These are phyloP conservation scores for Aspergillus tanneri DNA, from an alignment of 2,329 filamentous ascomycete genomes.

Conservation along the genomic window DNA sequence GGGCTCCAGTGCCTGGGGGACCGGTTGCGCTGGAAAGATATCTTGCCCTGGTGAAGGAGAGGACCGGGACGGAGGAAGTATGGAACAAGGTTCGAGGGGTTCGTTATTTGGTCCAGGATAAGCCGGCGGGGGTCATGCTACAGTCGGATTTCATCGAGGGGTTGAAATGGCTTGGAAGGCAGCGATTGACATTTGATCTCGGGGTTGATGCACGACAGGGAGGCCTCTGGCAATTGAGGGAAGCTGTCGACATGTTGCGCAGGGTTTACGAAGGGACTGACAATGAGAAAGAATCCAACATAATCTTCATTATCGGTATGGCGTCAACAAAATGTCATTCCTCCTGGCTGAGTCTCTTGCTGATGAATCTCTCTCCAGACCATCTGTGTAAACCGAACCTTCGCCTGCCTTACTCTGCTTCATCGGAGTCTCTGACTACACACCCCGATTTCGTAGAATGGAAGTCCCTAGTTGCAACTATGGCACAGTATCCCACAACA, in stretches of 20 bases:
- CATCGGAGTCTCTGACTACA: slow-evolving; percentile 35
- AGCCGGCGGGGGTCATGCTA: slow-evolving; percentile 65
- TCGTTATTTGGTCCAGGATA: slow-evolving; percentile 78
- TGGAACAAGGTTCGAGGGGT: slow-evolving; percentile 75
- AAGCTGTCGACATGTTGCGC: slow-evolving; percentile 68
- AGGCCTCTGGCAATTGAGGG: slow-evolving; percentile 70
- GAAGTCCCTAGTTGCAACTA: slow-evolving; percentile 65
- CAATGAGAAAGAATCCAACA: slow-evolving; percentile 52
- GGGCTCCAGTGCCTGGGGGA: slow-evolving; percentile 77
- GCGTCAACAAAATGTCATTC: neutral
- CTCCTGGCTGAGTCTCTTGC: neutral
- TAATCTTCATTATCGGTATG: slow-evolving; percentile 64
- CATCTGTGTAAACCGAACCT: slow-evolving; percentile 89
- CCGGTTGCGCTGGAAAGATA: slow-evolving; percentile 62
- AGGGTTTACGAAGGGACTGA: slow-evolving; percentile 61
- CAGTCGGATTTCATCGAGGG: slow-evolving; percentile 63
- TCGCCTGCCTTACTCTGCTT: slow-evolving; percentile 54
- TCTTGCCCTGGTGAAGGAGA: slow-evolving; percentile 58
- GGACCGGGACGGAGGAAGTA: slow-evolving; percentile 55
- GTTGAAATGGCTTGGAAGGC: slow-evolving; percentile 63
- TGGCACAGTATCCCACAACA: slow-evolving; percentile 64
- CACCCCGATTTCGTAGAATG: slow-evolving; percentile 66
- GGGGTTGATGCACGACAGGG: slow-evolving; percentile 78
- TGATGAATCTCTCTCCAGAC: slow-evolving; percentile 51
- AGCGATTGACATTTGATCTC: slow-evolving; percentile 73